Evolutionary conservation across 306 rosid species (phyloP), one percentile per base, ranked within the genome.

Genomic region (Adenanthera pavonina): DNA sequence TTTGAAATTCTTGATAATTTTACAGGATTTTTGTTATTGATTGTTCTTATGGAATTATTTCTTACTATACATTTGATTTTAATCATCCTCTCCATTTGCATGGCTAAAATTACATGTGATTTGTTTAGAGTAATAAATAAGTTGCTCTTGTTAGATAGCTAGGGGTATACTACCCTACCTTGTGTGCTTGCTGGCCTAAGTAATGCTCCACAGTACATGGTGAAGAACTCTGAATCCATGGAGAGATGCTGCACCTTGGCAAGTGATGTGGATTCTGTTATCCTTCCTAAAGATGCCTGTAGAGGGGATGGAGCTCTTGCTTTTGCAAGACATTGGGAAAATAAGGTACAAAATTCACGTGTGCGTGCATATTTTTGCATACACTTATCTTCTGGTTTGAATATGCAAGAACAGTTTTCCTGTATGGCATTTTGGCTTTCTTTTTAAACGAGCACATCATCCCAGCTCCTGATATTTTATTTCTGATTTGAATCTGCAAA

Each of bases 111-210:
- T 78, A 51, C 43, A 67, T 81, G 43, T 61, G 68, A 25, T 30
- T 61, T 11, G 41, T 61, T 19, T 12, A 41, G 70, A 69, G 10
- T 69, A 14, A 46, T 68, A 41, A 43, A 54, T 77, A 72, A 72
- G 67, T 69, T 62, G 41, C 44, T 81, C 75, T 53, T 85, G 79
- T 84, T 78, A 84, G 75, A 78, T 81, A 91, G 97, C 88, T 94
- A 84, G 97, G 30, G 98, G 69, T 88, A 92, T 78, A 92, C 97
- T 25, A 91, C 92, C 89, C 84, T 95, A 74, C 97, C 97, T 14
- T 95, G 97, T 76, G 97, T 95, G 81, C 95, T 95, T 77, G 94
- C 98, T 79, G 98, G 98, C 78, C 89, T 95, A 78, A 90, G 97
- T 70, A 83, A 81, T 62, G 97, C 97, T 70, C 98, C 98, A 38